Percentiles rank a stretch among this genome's conserved stretches.
Conservation (phyloP, 2,329 filamentous ascomycete species). For the Pestalotiopsis sp. region DNA sequence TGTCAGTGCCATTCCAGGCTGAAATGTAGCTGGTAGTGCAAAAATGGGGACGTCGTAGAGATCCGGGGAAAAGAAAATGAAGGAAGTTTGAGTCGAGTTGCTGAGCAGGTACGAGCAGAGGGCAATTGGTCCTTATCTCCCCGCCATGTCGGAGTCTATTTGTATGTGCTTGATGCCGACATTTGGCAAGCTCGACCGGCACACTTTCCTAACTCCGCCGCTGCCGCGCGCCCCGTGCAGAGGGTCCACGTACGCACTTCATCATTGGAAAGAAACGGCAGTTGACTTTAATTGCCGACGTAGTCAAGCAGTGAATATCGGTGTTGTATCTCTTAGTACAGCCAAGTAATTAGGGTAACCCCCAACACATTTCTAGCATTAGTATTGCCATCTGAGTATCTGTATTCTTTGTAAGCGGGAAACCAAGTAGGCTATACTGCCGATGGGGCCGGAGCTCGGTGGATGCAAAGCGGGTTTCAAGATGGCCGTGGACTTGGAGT, state of each 20-base stretch:
- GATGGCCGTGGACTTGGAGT: neutral
- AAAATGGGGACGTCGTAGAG: too few relatives aligned
- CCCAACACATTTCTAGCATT: too few relatives aligned
- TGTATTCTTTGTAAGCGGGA: neutral
- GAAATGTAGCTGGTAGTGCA: neutral
- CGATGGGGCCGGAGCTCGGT: neutral
- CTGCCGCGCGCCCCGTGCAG: neutral
- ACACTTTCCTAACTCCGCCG: neutral
- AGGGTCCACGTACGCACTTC: neutral
- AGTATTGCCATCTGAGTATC: neutral
- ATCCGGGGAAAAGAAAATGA: too few relatives aligned
- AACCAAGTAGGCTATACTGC: neutral
- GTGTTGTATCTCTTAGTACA: too few relatives aligned
- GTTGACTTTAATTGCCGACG: too few relatives aligned
- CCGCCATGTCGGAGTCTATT: too few relatives aligned
- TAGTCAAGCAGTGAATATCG: too few relatives aligned
- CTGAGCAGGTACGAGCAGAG: too few relatives aligned
- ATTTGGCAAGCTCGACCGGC: neutral
- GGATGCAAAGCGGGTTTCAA: neutral
- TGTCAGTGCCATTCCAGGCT: neutral
- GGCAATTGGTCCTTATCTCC: too few relatives aligned
- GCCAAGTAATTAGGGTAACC: too few relatives aligned
- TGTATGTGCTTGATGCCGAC: neutral
- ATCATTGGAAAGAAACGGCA: too few relatives aligned
- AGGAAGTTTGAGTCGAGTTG: too few relatives aligned